phyloP scores from a whole-genome alignment of 2,329 filamentous ascomycete species.

The Cercospora janseana region DNA sequence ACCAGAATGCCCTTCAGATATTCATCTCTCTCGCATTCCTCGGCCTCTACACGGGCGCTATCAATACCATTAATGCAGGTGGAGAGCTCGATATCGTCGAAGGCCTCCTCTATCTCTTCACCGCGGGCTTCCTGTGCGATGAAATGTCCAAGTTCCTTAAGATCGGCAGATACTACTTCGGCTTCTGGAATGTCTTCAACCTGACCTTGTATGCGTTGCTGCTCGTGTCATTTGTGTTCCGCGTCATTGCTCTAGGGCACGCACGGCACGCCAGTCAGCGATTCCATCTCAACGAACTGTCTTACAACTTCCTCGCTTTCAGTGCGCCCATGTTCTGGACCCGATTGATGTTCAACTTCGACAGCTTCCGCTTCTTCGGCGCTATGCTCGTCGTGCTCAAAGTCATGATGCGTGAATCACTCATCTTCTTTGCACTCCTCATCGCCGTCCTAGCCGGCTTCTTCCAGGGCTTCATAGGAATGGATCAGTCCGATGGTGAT shows the following conservation, averaged over 20 bases:
- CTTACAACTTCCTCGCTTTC: conserved; percentile 93
- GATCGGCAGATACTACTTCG: conserved; percentile 83
- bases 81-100: conserved; percentile 85
- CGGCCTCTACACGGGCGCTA: conserved; percentile 79
- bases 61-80: conserved; percentile 82
- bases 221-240: conserved; percentile 71
- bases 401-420: conserved; percentile 62
- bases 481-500: conserved; percentile 77
- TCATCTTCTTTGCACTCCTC: conserved; percentile 94
- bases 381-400: conserved; percentile 97
- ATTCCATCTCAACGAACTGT: conserved; percentile 69
- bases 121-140: conserved; percentile 84
- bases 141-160: conserved; percentile 90
- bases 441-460: conserved; percentile 81
- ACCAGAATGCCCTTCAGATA: conserved; percentile 88
- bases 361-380: conserved; percentile 92
- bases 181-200: conserved; percentile 98
- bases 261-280: conserved; percentile 48
- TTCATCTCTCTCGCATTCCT: conserved; percentile 81
- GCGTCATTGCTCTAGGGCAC: conserved; percentile 73
- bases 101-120: conserved; percentile 83
- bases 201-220: conserved; percentile 75
- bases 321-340: conserved; percentile 96
- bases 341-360: conserved; percentile 85
- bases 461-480: conserved; percentile 87